These are phyloP conservation scores for Pyrus hybrid DNA, from an alignment of 331 rosid species.

Conservation along the genomic window DNA sequence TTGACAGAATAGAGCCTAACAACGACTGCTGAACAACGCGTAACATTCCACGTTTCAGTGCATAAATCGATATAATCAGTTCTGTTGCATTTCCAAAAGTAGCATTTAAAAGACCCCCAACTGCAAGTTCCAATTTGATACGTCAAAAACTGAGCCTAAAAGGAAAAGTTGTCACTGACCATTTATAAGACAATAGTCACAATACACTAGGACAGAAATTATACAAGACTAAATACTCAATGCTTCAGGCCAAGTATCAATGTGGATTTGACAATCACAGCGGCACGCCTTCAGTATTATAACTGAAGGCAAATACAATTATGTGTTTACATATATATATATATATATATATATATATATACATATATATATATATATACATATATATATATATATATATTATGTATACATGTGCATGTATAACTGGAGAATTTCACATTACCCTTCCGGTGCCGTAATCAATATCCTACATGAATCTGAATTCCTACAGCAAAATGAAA, in stretches of 20 bases:
- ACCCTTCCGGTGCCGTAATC: neutral
- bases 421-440: neutral
- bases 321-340: too few species aligned
- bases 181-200: neutral
- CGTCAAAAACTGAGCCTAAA: slow-evolving; percentile 16
- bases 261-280: neutral
- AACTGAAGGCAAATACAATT: neutral
- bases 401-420: neutral
- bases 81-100: slow-evolving; percentile 93
- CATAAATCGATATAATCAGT: slow-evolving; percentile 75
- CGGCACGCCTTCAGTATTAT: neutral
- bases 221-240: neutral
- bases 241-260: neutral
- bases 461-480: neutral
- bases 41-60: slow-evolving; percentile 60
- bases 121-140: slow-evolving; percentile 34
- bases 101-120: slow-evolving; percentile 83
- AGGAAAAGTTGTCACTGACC: neutral
- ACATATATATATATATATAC: too few species aligned
- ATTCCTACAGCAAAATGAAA: neutral
- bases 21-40: slow-evolving; percentile 82
- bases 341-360: too few species aligned
- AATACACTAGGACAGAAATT: neutral
- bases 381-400: neutral
- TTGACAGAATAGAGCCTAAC: slow-evolving; percentile 78